These are phyloP conservation scores for Fusarium neocosmosporiellum DNA, from an alignment of 2,329 filamentous ascomycete species.

Conservation along the genomic window DNA sequence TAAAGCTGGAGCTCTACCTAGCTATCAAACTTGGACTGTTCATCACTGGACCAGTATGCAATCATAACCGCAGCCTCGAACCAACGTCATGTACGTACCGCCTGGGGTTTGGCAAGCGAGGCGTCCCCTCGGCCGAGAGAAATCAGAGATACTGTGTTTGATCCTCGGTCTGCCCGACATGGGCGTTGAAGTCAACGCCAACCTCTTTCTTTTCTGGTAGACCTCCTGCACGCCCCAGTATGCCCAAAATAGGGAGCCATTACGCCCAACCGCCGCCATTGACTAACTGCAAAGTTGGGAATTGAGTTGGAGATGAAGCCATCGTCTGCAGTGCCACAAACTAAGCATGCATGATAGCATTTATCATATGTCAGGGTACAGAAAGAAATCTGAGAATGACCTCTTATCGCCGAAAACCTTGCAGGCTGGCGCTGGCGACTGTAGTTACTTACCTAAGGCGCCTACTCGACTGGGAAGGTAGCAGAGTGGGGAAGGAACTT, in stretches of 20 bases:
- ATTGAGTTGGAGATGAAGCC: not conserved
- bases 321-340: not conserved
- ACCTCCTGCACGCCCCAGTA: not conserved
- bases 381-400: not conserved
- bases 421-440: not conserved
- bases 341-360: not conserved
- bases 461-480: conserved; percentile 1
- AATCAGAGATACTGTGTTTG: conserved; percentile 2
- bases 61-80: not conserved
- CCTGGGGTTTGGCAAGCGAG: conserved; percentile 18
- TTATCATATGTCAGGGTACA: not conserved
- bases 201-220: not conserved
- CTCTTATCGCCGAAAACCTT: conserved; percentile 14
- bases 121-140: conserved; percentile 12
- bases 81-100: not conserved
- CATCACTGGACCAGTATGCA: not conserved
- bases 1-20: not conserved
- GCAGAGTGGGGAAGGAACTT: conserved; percentile 15
- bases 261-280: not conserved
- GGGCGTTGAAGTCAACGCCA: conserved; percentile 1
- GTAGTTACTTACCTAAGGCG: not conserved
- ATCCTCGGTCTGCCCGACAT: conserved; percentile 6
- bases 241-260: not conserved
- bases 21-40: not conserved
- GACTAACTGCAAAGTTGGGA: not conserved